These are phyloP conservation scores for Teunomyces aglyptinius DNA, from an alignment of 805 yeast genomes.

Conservation along the genomic window DNA sequence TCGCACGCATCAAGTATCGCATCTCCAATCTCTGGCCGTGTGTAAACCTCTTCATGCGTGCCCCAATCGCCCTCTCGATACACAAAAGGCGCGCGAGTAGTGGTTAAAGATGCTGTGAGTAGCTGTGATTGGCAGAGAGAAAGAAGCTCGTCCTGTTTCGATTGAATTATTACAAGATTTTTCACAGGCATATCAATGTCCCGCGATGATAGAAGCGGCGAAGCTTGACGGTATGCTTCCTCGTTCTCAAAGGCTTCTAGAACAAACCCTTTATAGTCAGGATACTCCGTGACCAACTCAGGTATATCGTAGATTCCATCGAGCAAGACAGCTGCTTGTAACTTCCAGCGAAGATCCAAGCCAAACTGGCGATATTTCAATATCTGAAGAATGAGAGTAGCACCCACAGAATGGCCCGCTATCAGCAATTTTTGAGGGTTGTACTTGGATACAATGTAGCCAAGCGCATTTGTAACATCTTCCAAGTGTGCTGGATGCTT, in stretches of 20 bases:
- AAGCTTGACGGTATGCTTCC: slow-evolving; percentile 20
- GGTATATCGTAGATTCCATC: slow-evolving; percentile 71
- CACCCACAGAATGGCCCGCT: slow-evolving; percentile 83
- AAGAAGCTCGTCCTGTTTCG: slow-evolving; percentile 65
- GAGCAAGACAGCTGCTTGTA: slow-evolving; percentile 33
- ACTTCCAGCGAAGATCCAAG: neutral
- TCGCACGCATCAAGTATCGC: neutral
- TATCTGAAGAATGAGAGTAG: slow-evolving; percentile 60
- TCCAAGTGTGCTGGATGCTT: slow-evolving; percentile 59
- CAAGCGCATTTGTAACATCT: slow-evolving; percentile 53
- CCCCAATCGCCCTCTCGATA: slow-evolving; percentile 46
- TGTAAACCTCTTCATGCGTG: slow-evolving; percentile 63
- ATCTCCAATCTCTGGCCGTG: slow-evolving; percentile 10
- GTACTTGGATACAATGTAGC: slow-evolving; percentile 21
- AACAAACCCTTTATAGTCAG: slow-evolving; percentile 56
- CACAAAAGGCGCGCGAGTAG: slow-evolving; percentile 8
- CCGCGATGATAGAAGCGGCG: slow-evolving; percentile 15
- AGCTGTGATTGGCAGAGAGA: slow-evolving; percentile 47
- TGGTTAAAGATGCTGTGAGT: slow-evolving; percentile 35
- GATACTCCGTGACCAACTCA: slow-evolving; percentile 58
- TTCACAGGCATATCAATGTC: slow-evolving; percentile 2
- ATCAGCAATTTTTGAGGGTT: slow-evolving; percentile 20
- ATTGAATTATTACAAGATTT: slow-evolving; percentile 50
- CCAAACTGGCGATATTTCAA: slow-evolving; percentile 24
- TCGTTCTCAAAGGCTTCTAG: slow-evolving; percentile 49